Conservation (phyloP, 2,329 filamentous ascomycete species). For the Apiospora sp. region DNA sequence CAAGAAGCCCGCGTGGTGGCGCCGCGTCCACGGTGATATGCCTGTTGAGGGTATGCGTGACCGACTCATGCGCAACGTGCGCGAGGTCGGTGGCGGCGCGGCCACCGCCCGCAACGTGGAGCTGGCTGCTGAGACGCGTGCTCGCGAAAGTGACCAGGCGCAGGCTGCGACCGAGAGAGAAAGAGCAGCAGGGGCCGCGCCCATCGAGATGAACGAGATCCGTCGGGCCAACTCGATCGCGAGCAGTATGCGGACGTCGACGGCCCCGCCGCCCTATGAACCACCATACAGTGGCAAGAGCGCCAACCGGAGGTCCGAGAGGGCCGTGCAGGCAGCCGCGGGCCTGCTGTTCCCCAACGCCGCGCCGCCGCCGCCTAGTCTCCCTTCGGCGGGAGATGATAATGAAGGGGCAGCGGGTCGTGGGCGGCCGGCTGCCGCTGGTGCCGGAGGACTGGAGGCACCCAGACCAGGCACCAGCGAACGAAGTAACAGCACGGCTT, state of each 20-base stretch:
- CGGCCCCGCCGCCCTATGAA: constrained; percentile 38
- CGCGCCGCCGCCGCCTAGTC: constrained; percentile 43
- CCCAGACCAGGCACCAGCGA: constrained; percentile 39
- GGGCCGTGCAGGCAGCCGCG: constrained; percentile 52
- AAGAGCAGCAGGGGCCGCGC: constrained; percentile 34
- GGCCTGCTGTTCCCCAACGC: constrained; percentile 58
- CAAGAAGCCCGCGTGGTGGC: constrained; percentile 73
- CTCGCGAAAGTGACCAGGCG: constrained; percentile 36
- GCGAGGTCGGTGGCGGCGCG: constrained; percentile 59
- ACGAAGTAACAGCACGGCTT: constrained; percentile 55
- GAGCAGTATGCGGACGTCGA: constrained; percentile 38
- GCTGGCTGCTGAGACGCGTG: constrained; percentile 47
- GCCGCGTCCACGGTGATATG: constrained; percentile 55
- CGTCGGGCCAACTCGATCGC: constrained; percentile 38
- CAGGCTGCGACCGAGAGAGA: constrained; percentile 41
- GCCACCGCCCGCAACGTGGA: constrained; percentile 53
- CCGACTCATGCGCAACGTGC: constrained; percentile 61
- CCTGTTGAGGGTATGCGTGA: constrained; percentile 56
- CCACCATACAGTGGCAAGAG: constrained; percentile 45
- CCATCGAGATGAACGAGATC: constrained; percentile 52
- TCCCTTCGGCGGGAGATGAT: constrained; percentile 46
- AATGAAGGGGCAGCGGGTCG: constrained; percentile 35
- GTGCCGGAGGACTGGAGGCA: constrained; percentile 6
- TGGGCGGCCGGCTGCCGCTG: constrained; percentile 31
- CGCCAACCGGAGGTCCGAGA: constrained; percentile 48